Conservation (phyloP, 345 rosid species). For the Noccaea caerulescens region DNA sequence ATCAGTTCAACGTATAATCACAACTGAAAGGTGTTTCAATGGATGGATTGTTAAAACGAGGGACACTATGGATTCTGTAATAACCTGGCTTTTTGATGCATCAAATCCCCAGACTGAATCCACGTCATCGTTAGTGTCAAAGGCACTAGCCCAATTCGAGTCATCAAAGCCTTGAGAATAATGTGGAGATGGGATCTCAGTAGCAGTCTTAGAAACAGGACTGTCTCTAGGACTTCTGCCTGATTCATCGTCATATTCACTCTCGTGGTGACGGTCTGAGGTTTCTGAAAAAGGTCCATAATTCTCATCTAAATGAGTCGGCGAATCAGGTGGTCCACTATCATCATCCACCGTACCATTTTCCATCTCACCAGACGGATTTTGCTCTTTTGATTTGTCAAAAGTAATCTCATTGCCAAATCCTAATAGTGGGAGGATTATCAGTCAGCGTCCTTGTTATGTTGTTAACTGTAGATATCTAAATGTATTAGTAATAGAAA, state of each 20-base stretch:
- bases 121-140: slow-evolving; percentile 84
- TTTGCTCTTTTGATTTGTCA: slow-evolving; percentile 55
- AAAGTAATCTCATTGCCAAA: slow-evolving; percentile 78
- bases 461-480: slow-evolving; percentile 18
- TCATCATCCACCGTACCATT: slow-evolving; percentile 56
- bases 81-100: slow-evolving; percentile 70
- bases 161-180: slow-evolving; percentile 85
- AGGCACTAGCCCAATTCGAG: slow-evolving; percentile 85
- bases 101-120: slow-evolving; percentile 96
- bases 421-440: slow-evolving; percentile 55
- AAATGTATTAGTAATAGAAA: slow-evolving; percentile 18
- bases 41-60: not conserved
- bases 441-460: slow-evolving; percentile 22
- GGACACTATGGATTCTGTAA: slow-evolving; percentile 31
- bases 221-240: slow-evolving; percentile 88
- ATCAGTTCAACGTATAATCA: not conserved
- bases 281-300: slow-evolving; percentile 50
- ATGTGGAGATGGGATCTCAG: slow-evolving; percentile 66
- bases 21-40: not conserved
- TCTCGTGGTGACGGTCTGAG: slow-evolving; percentile 56
- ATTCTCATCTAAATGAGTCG: slow-evolving; percentile 56
- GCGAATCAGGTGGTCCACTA: slow-evolving; percentile 55
- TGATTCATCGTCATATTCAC: slow-evolving; percentile 80
- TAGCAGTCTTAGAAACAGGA: slow-evolving; percentile 62
- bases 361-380: slow-evolving; percentile 52